Percentiles rank a stretch among this genome's conserved stretches.
Conservation (phyloP, 2,329 filamentous ascomycete species). For the Falciphora oryzae region DNA sequence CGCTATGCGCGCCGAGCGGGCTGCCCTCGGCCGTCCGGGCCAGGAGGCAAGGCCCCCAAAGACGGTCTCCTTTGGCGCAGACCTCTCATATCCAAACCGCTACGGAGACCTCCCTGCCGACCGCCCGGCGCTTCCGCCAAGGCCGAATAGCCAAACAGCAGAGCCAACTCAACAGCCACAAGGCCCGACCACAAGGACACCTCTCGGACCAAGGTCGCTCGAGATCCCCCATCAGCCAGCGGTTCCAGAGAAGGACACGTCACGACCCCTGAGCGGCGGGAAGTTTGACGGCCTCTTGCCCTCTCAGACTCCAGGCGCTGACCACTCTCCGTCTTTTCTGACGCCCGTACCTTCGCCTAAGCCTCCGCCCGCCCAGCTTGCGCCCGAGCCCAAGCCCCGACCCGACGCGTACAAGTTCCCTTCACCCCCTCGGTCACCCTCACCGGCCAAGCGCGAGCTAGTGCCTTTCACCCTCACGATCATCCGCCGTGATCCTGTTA, state of each 20-base stretch:
- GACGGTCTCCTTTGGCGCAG: neutral
- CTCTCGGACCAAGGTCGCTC: neutral
- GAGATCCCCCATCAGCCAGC: neutral
- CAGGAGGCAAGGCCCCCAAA: neutral
- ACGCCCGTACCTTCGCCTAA: neutral
- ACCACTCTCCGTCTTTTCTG: neutral
- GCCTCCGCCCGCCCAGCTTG: no score
- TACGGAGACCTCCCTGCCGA: neutral
- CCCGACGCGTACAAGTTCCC: neutral
- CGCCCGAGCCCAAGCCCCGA: neutral
- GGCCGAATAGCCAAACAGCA: neutral
- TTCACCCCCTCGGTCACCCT: constrained; percentile 25
- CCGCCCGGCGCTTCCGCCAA: neutral
- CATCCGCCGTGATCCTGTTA: constrained; percentile 67
- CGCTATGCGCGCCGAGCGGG: neutral
- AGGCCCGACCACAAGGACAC: neutral
- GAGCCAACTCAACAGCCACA: neutral
- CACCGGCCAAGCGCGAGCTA: constrained; percentile 29
- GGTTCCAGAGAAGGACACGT: neutral
- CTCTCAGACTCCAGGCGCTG: constrained; percentile 13
- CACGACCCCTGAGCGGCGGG: neutral
- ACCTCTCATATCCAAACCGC: neutral
- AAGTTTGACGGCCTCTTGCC: neutral
- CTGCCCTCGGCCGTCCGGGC: neutral
- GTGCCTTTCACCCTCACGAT: constrained; percentile 53